These are phyloP conservation scores for Tolypocladium nubicola DNA, from an alignment of 2,329 filamentous ascomycete genomes.

Conservation along the genomic window DNA sequence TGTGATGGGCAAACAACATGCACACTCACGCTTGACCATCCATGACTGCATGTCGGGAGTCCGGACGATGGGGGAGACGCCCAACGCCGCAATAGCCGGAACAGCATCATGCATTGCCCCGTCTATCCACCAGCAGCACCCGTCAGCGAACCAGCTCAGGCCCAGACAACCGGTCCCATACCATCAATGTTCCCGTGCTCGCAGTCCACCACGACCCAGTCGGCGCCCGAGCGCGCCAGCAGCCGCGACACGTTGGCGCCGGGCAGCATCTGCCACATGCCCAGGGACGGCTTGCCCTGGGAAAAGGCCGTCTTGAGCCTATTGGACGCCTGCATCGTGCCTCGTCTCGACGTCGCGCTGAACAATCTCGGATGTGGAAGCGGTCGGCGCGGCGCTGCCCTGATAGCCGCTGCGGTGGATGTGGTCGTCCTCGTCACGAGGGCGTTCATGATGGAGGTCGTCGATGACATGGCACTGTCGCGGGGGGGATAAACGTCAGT, in stretches of 20 bases:
- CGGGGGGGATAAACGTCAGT: not conserved
- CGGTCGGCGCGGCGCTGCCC: not conserved
- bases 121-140: constrained; percentile 16
- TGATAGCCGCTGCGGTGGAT: not conserved
- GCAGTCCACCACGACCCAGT: constrained; percentile 54
- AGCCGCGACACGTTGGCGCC: constrained; percentile 47
- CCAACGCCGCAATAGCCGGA: constrained; percentile 37
- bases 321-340: constrained; percentile 33
- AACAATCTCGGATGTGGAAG: not conserved
- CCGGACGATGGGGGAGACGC: constrained; percentile 33
- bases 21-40: constrained; percentile 31
- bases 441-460: not conserved
- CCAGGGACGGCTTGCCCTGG: constrained; percentile 38
- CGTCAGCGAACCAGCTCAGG: not conserved
- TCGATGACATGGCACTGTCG: not conserved
- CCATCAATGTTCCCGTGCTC: constrained; percentile 43
- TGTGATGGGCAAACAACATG: not conserved
- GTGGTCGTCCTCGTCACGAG: not conserved
- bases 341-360: not conserved
- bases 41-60: constrained; percentile 40
- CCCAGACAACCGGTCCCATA: constrained; percentile 7
- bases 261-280: constrained; percentile 54
- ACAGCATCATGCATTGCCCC: constrained; percentile 43
- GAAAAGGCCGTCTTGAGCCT: constrained; percentile 38
- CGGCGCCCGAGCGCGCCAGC: constrained; percentile 50